phyloP scores from a whole-genome alignment of 352 stramenopile genomes.

The Thalassiosira livingstoniorum region DNA sequence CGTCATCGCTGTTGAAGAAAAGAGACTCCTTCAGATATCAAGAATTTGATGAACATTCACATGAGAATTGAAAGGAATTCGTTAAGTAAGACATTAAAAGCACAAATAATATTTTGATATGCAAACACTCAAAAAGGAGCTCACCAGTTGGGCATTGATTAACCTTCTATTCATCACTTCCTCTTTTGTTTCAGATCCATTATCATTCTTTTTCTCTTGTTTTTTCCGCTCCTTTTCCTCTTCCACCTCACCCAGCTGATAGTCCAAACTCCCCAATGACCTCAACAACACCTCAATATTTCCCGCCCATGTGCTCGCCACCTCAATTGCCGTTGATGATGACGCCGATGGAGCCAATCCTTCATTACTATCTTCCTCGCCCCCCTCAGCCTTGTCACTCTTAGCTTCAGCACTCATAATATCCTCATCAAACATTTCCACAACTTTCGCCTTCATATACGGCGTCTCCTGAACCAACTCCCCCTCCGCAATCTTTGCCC shows the following conservation, averaged over 20 bases:
- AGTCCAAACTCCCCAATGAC: conserved; percentile 29
- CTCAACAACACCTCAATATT: conserved; percentile 70
- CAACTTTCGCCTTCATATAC: conserved; percentile 68
- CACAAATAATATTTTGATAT: conserved; percentile 6
- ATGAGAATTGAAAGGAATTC: no score
- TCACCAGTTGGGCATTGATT: conserved; percentile 69
- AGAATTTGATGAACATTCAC: conserved; percentile 4
- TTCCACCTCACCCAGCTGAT: conserved; percentile 8
- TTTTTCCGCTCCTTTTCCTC: neutral
- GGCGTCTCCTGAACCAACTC: conserved; percentile 67
- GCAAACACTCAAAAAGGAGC: conserved; percentile 18
- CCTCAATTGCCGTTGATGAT: no score
- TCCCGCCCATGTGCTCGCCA: conserved; percentile 64
- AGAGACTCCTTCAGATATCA: conserved; percentile 52
- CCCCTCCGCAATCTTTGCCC: conserved; percentile 57
- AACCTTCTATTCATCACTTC: conserved; percentile 64
- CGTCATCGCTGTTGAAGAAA: conserved; percentile 53
- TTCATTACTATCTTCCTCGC: conserved; percentile 42
- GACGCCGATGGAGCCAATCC: no score
- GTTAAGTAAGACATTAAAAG: no score
- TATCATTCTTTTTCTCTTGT: conserved; percentile 12
- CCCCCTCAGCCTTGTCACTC: conserved; percentile 57
- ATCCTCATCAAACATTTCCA: conserved; percentile 69
- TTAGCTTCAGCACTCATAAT: no score
- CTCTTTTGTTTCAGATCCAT: conserved; percentile 4